A percentile compares a stretch with the other conserved stretches of the same genome.
Conservation (phyloP, 768 basidiomycete species). For the Termitomyces sp. region DNA sequence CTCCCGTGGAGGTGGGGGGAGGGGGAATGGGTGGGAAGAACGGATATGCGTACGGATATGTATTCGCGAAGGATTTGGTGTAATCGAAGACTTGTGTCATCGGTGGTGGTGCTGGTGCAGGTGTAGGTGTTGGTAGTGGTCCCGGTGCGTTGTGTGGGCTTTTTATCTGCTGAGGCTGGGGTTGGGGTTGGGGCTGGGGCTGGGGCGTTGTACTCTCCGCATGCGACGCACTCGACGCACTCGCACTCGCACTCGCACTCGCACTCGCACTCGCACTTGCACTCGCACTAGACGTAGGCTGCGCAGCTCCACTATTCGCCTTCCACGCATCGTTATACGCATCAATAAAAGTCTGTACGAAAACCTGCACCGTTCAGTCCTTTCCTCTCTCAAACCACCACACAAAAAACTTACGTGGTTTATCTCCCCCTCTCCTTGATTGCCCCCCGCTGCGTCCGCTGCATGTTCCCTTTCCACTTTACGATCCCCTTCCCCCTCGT, state of each 20-base stretch:
- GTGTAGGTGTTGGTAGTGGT: too few relatives aligned
- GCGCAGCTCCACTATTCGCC: constrained; percentile 41
- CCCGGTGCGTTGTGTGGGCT: constrained; percentile 18
- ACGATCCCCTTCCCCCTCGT: background rate
- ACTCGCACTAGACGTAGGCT: constrained; percentile 20
- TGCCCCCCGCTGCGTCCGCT: background rate
- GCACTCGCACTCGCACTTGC: constrained; percentile 3
- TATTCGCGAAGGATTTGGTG: constrained; percentile 6
- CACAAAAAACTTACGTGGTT: background rate
- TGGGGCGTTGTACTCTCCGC: background rate
- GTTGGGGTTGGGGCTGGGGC: background rate
- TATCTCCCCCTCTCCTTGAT: background rate
- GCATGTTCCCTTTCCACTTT: background rate
- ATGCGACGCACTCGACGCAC: too few relatives aligned
- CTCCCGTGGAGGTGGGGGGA: background rate
- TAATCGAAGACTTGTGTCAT: constrained; percentile 22
- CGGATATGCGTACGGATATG: constrained; percentile 11
- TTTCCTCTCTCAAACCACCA: background rate
- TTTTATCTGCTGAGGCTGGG: constrained; percentile 11
- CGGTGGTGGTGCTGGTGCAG: too few relatives aligned
- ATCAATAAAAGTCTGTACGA: constrained; percentile 39
- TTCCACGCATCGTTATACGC: constrained; percentile 64
- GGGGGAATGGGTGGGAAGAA: constrained; percentile 10
- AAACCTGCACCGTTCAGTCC: constrained; percentile 12
- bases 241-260: constrained; percentile 1